Conservation (phyloP, 495 filamentous ascomycete species). For the Podospora conica region DNA sequence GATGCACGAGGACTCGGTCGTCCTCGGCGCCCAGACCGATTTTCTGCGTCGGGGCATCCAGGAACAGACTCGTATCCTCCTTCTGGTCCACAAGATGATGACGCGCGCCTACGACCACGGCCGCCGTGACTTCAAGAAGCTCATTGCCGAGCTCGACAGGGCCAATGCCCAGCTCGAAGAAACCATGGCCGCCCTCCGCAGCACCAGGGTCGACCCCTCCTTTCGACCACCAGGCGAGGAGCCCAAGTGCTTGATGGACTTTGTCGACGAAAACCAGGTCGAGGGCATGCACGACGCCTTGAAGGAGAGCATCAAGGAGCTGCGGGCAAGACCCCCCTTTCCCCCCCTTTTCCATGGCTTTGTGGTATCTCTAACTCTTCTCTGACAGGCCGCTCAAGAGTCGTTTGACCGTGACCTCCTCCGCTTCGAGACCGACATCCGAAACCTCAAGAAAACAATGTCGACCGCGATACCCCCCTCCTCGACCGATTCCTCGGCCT, state of each 20-base stretch:
- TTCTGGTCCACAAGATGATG: conserved; percentile 57
- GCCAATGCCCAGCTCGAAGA: conserved; percentile 63
- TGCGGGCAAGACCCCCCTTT: conserved; percentile 33
- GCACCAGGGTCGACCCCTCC: conserved; percentile 64
- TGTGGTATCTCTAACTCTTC: not conserved
- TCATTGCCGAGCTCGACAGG: conserved; percentile 65
- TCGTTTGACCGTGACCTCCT: conserved; percentile 58
- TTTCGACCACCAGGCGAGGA: conserved; percentile 65
- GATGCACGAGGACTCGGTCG: conserved; percentile 72
- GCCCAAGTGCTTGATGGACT: conserved; percentile 72
- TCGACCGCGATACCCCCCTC: conserved; percentile 27
- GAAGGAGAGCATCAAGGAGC: conserved; percentile 56
- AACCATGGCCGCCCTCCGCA: conserved; percentile 63
- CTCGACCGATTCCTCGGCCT: conserved; percentile 34
- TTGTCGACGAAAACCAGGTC: conserved; percentile 78
- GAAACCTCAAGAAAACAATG: conserved; percentile 36
- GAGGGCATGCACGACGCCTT: conserved; percentile 60
- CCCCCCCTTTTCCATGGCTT: not conserved
- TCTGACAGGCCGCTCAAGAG: conserved; percentile 47
- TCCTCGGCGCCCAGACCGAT: conserved; percentile 67
- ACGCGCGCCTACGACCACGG: conserved; percentile 45
- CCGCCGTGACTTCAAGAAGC: conserved; percentile 46
- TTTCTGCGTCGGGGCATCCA: conserved; percentile 69
- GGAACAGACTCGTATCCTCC: conserved; percentile 64
- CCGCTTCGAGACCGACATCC: conserved; percentile 55